phyloP scores from a whole-genome alignment of 768 basidiomycete species.

The Kwoniella botswanensis region DNA sequence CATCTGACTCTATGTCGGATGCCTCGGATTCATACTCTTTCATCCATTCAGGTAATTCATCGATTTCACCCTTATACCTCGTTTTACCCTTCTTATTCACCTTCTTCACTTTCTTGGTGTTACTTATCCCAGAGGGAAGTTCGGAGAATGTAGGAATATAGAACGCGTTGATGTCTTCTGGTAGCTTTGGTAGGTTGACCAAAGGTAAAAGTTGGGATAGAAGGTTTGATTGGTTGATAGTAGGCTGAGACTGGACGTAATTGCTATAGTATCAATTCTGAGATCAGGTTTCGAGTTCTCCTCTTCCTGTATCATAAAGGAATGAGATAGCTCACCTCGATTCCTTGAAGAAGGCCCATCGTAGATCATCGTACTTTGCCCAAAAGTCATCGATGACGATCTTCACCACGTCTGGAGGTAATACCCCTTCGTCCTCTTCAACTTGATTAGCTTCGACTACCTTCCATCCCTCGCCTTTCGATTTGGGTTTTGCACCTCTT shows the following conservation, averaged over 20 bases:
- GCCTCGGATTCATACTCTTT: slow-evolving; percentile 50
- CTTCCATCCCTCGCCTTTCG: slow-evolving; percentile 27
- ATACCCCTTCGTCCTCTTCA: slow-evolving; percentile 39
- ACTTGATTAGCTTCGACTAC: slow-evolving; percentile 44
- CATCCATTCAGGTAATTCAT: slow-evolving; percentile 52
- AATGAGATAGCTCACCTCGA: slow-evolving; percentile 37
- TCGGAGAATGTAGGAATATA: slow-evolving; percentile 45
- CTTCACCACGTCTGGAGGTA: slow-evolving; percentile 51
- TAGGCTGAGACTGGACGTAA: slow-evolving; percentile 20
- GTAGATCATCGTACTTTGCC: slow-evolving; percentile 56
- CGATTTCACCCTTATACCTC: slow-evolving; percentile 32
- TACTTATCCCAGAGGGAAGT: slow-evolving; percentile 25
- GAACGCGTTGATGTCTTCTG: slow-evolving; percentile 55
- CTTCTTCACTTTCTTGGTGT: slow-evolving; percentile 1
- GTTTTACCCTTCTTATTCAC: slow-evolving; percentile 29
- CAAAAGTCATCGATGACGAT: slow-evolving; percentile 48
- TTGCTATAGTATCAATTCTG: background rate
- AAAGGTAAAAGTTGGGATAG: slow-evolving; percentile 50
- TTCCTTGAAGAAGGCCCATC: slow-evolving; percentile 57
- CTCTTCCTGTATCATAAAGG: background rate
- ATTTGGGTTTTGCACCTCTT: slow-evolving; percentile 39
- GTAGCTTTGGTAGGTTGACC: slow-evolving; percentile 50
- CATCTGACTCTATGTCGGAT: slow-evolving; percentile 32
- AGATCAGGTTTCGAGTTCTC: background rate
- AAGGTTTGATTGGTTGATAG: slow-evolving; percentile 34